phyloP scores from a whole-genome alignment of 2,329 filamentous ascomycete genomes.

The Hypoxylon sp. region DNA sequence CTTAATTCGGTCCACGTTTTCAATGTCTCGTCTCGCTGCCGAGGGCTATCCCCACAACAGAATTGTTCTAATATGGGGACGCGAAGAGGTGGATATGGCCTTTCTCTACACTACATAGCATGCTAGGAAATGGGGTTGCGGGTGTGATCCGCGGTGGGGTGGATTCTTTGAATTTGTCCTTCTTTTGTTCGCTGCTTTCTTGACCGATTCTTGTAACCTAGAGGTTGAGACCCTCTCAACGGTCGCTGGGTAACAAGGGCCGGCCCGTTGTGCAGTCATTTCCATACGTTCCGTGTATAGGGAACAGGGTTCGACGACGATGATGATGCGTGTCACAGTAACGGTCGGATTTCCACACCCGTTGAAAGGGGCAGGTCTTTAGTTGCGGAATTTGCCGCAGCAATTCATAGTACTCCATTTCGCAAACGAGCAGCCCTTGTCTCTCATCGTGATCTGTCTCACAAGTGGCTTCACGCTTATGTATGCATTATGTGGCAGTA shows the following conservation, averaged over 20 bases:
- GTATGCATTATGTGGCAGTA: conserved; percentile 15
- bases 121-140: conserved; percentile 34
- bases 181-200: conserved; percentile 30
- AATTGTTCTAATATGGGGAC: conserved; percentile 42
- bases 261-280: conserved; percentile 41
- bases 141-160: conserved; percentile 42
- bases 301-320: conserved; percentile 17
- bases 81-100: conserved; percentile 35
- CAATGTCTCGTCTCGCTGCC: conserved; percentile 37
- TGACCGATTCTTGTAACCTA: conserved; percentile 43
- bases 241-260: conserved; percentile 32
- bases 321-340: conserved; percentile 24
- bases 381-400: conserved; percentile 38
- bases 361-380: conserved; percentile 23
- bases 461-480: conserved; percentile 16
- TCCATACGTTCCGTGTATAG: conserved; percentile 26
- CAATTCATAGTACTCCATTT: conserved; percentile 7
- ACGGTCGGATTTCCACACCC: conserved; percentile 16
- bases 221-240: conserved; percentile 19
- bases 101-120: conserved; percentile 16
- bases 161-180: conserved; percentile 18
- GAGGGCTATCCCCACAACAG: conserved; percentile 36
- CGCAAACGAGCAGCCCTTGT: conserved; percentile 23
- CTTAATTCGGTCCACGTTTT: conserved; percentile 31
- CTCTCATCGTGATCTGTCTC: conserved; percentile 36